Percentiles rank a stretch among this genome's conserved stretches.
Evolutionary conservation across 768 basidiomycete species (phyloP).

Genomic region (Nidularia pulvinata): DNA sequence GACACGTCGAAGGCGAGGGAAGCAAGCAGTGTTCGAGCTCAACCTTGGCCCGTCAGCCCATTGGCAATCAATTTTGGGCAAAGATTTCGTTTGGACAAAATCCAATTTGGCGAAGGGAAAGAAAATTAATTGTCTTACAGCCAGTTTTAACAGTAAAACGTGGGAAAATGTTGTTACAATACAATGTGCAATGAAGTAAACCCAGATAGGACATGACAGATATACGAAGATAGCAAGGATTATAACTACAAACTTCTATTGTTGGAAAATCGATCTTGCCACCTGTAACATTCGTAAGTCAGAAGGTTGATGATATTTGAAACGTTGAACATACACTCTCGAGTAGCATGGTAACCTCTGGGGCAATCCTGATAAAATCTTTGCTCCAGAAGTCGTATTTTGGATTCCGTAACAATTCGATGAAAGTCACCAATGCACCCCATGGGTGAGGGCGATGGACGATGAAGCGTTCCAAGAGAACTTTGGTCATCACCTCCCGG

Average conservation of each 20-base stretch:
- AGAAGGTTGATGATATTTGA: slow-evolving; percentile 1
- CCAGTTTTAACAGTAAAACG: slow-evolving; percentile 54
- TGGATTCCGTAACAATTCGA: slow-evolving; percentile 88
- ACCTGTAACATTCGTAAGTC: slow-evolving; percentile 42
- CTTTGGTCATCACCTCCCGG: slow-evolving; percentile 83
- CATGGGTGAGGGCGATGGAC: slow-evolving; percentile 96
- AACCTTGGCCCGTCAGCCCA: neutral
- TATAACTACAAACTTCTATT: slow-evolving; percentile 69
- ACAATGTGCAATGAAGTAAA: slow-evolving; percentile 72
- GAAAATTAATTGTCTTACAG: neutral
- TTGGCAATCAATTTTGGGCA: neutral
- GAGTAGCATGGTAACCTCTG: slow-evolving; percentile 83
- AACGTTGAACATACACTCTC: slow-evolving; percentile 63
- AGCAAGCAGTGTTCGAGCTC: neutral
- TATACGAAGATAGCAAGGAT: slow-evolving; percentile 74
- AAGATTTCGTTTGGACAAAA: too few species aligned
- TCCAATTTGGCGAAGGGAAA: too few species aligned
- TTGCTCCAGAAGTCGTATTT: slow-evolving; percentile 93
- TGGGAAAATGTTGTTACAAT: slow-evolving; percentile 75
- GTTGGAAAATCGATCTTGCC: slow-evolving; percentile 75
- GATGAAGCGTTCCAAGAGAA: slow-evolving; percentile 91
- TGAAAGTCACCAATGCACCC: slow-evolving; percentile 93
- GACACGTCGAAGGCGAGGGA: too few species aligned
- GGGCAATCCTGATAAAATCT: slow-evolving; percentile 81
- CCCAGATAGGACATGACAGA: slow-evolving; percentile 64